A percentile compares a stretch with the other conserved stretches of the same genome.
These are phyloP conservation scores for Rhizopus stolonifer DNA, from an alignment of 371 early-diverging fungal genomes.

Conservation along the genomic window DNA sequence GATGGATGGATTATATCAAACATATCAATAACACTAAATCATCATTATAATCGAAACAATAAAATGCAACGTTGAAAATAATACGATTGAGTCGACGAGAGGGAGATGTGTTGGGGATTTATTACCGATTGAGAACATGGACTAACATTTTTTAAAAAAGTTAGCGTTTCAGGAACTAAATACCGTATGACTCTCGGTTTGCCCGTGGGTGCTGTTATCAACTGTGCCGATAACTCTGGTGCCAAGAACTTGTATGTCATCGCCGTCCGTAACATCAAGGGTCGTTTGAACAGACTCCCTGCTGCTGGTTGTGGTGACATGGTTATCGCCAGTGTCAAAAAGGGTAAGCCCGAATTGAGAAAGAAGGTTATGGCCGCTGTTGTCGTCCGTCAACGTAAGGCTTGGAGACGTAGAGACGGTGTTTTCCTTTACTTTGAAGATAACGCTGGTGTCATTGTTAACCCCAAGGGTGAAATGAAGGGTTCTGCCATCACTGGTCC, in stretches of 20 bases:
- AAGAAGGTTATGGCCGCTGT: conserved; percentile 99
- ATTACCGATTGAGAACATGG: too few species aligned
- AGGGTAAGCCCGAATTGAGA: conserved; percentile 99
- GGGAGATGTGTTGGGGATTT: background rate
- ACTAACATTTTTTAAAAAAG: conserved; percentile 7
- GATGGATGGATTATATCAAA: background rate
- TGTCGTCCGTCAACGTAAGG: conserved; percentile 99
- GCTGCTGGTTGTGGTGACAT: conserved; percentile 99
- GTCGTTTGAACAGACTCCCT: conserved; percentile 98
- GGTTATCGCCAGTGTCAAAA: conserved; percentile 99
- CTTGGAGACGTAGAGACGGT: conserved; percentile 99
- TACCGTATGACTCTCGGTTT: conserved; percentile 99
- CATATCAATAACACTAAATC: background rate
- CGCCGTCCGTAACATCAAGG: conserved; percentile 96
- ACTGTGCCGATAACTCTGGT: conserved; percentile 99
- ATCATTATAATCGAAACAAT: background rate
- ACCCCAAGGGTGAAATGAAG: conserved; percentile 99
- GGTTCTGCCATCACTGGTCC: conserved; percentile 99
- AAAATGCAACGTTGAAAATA: background rate
- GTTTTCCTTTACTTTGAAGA: conserved; percentile 98
- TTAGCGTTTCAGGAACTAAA: conserved; percentile 89
- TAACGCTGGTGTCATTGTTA: conserved; percentile 62
- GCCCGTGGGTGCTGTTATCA: conserved; percentile 99
- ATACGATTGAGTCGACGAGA: background rate
- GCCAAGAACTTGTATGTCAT: conserved; percentile 99